Conservation (phyloP, 208 protist species). For the Crithidia bombi region DNA sequence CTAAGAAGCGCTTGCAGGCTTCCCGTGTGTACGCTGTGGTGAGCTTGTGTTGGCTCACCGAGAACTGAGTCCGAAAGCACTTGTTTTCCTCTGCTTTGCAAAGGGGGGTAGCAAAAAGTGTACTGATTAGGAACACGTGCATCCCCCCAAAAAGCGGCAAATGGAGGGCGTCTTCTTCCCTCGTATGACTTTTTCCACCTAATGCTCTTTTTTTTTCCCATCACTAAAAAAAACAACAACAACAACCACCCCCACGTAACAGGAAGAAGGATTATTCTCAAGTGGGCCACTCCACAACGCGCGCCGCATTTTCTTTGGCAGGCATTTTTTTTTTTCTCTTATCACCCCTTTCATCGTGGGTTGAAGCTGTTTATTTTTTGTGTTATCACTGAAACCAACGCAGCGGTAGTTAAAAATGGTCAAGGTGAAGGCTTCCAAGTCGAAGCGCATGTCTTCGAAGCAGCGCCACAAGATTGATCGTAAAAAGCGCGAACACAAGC, state of each 20-base stretch:
- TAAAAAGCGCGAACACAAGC: constrained; percentile 90
- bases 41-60: too few relatives aligned
- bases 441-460: constrained; percentile 84
- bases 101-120: too few relatives aligned
- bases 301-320: neutral
- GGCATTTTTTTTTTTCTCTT: neutral
- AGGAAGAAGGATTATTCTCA: too few relatives aligned
- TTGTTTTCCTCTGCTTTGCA: too few relatives aligned
- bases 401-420: constrained; percentile 49
- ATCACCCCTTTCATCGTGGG: neutral
- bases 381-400: neutral
- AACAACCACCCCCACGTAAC: neutral
- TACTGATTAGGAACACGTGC: too few relatives aligned
- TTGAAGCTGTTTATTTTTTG: constrained; percentile 17
- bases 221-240: neutral
- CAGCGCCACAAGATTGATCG: constrained; percentile 90
- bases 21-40: too few relatives aligned
- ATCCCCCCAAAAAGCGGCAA: too few relatives aligned
- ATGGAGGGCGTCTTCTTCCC: too few relatives aligned
- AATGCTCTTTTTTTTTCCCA: neutral
- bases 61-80: too few relatives aligned
- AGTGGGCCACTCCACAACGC: too few relatives aligned
- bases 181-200: too few relatives aligned
- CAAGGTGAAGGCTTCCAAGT: constrained; percentile 72
- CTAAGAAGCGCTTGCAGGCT: too few relatives aligned